These are phyloP conservation scores for Pichia sp. DNA, from an alignment of 1,139 yeast species.

Conservation along the genomic window DNA sequence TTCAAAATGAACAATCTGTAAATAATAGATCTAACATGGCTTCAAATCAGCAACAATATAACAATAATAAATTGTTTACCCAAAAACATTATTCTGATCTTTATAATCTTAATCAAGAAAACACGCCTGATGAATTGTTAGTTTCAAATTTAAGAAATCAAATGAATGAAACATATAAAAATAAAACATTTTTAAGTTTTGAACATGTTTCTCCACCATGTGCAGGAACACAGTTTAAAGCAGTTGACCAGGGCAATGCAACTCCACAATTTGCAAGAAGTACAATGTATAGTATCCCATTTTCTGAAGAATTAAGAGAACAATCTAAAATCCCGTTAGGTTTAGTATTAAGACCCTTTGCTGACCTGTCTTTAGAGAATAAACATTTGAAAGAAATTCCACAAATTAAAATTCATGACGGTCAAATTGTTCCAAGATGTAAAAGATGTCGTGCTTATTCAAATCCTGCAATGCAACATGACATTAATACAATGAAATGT, in stretches of 20 bases:
- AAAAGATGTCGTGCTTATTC: constrained; percentile 84
- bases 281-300: constrained; percentile 81
- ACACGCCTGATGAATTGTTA: constrained; percentile 29
- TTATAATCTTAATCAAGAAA: constrained; percentile 10
- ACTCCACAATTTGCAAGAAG: constrained; percentile 75
- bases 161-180: constrained; percentile 44
- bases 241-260: constrained; percentile 78
- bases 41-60: not conserved
- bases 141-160: constrained; percentile 50
- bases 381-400: constrained; percentile 50
- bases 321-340: constrained; percentile 79
- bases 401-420: constrained; percentile 51
- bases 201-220: constrained; percentile 76
- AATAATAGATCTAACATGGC: not conserved
- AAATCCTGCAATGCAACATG: constrained; percentile 73
- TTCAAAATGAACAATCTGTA: not conserved
- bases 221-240: constrained; percentile 64
- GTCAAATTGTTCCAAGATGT: constrained; percentile 79
- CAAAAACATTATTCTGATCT: constrained; percentile 4
- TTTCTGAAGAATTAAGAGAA: constrained; percentile 60
- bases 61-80: not conserved
- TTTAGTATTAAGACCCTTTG: constrained; percentile 77
- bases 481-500: constrained; percentile 51
- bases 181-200: constrained; percentile 56
- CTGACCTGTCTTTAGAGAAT: constrained; percentile 36